Percentiles rank a stretch among this genome's conserved stretches.
These are phyloP conservation scores for Quercus suber DNA, from an alignment of 306 rosid species.

Conservation along the genomic window DNA sequence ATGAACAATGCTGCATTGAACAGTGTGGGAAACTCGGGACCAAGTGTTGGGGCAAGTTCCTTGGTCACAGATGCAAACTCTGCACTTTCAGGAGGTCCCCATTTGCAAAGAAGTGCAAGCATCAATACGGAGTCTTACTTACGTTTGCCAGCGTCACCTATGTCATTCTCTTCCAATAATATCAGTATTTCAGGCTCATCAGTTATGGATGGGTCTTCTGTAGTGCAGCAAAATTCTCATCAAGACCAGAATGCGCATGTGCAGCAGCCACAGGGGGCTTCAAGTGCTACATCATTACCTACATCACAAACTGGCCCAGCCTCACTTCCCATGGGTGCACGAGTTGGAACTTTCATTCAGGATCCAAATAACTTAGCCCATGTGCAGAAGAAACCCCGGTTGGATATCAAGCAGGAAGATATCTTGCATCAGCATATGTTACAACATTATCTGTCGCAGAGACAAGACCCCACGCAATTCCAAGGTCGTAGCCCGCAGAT, in stretches of 20 bases:
- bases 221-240: slow-evolving; percentile 80
- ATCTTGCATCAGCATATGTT: slow-evolving; percentile 71
- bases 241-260: slow-evolving; percentile 74
- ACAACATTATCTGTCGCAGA: slow-evolving; percentile 70
- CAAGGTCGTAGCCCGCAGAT: slow-evolving; percentile 74
- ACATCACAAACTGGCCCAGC: slow-evolving; percentile 58
- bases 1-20: slow-evolving; percentile 74
- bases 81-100: slow-evolving; percentile 88
- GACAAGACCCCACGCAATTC: slow-evolving; percentile 76
- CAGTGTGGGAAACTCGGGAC: slow-evolving; percentile 88
- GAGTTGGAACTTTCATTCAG: slow-evolving; percentile 62
- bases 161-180: slow-evolving; percentile 95
- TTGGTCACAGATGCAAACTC: slow-evolving; percentile 99
- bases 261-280: slow-evolving; percentile 67
- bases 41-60: slow-evolving; percentile 95
- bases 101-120: slow-evolving; percentile 98
- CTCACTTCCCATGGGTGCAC: slow-evolving; percentile 54
- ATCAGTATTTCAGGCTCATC: slow-evolving; percentile 89
- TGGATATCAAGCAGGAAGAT: slow-evolving; percentile 87
- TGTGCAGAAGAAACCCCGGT: slow-evolving; percentile 67
- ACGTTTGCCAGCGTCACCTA: slow-evolving; percentile 89
- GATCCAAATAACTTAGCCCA: slow-evolving; percentile 70
- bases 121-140: slow-evolving; percentile 76
- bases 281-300: slow-evolving; percentile 62
- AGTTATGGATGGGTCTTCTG: slow-evolving; percentile 83